A percentile compares a stretch with the other conserved stretches of the same genome.
Conservation (phyloP, 495 filamentous ascomycete species). For the Tuber aestivum region DNA sequence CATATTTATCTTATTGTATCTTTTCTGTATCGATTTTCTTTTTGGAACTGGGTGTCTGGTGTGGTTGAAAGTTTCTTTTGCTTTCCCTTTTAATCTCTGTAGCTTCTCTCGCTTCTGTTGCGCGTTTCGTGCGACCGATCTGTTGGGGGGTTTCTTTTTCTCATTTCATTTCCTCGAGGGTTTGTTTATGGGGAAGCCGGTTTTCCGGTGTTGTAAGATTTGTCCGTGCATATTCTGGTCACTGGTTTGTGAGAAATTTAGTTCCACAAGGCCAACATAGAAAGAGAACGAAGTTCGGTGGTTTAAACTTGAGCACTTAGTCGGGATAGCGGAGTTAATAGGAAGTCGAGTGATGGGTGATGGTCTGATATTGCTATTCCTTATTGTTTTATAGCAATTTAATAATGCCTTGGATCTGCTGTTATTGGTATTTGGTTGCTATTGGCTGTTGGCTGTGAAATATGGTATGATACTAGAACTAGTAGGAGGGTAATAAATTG, state of each 20-base stretch:
- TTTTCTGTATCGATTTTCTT: constrained; percentile 22
- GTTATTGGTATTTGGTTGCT: neutral
- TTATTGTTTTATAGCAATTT: neutral
- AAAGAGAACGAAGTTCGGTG: neutral
- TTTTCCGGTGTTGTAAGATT: neutral
- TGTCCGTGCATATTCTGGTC: neutral
- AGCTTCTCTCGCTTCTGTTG: neutral
- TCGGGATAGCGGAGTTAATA: neutral
- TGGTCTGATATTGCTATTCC: constrained; percentile 6
- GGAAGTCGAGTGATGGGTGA: neutral
- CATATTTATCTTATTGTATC: constrained; percentile 16
- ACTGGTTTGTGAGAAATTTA: neutral
- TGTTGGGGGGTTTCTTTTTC: constrained; percentile 25
- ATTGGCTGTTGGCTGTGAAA: neutral
- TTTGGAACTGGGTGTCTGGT: constrained; percentile 40
- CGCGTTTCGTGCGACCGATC: constrained; percentile 11
- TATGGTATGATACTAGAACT: neutral
- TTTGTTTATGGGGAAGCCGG: neutral
- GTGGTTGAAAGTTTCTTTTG: constrained; percentile 18
- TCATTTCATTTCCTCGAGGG: neutral
- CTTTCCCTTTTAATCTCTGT: constrained; percentile 2
- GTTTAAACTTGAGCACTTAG: neutral
- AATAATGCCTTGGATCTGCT: neutral
- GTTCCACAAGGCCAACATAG: neutral
- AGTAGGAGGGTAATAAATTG: neutral